Conservation (phyloP, 73 alveolate species). For the Halteria grandinella region DNA sequence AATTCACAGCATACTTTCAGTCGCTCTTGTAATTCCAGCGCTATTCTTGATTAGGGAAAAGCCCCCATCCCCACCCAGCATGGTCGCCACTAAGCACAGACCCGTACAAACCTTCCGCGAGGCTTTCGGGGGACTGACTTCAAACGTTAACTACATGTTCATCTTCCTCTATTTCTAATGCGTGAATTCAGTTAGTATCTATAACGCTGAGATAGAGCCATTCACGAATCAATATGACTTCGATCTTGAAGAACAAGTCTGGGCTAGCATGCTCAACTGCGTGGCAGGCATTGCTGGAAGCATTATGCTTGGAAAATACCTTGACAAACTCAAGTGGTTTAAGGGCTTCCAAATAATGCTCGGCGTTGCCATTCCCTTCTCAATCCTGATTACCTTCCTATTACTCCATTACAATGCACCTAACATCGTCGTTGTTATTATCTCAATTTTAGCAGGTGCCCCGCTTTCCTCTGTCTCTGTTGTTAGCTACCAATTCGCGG, state of each 20-base stretch:
- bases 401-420: too few species aligned
- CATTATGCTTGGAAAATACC: conserved; percentile 51
- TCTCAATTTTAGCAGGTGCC: too few species aligned
- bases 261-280: conserved; percentile 57
- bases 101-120: background rate
- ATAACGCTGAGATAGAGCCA: conserved; percentile 61
- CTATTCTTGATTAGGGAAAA: conserved; percentile 68
- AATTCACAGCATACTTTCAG: conserved; percentile 68
- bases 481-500: conserved; percentile 78
- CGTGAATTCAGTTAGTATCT: conserved; percentile 43
- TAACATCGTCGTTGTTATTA: too few species aligned
- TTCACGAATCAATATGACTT: conserved; percentile 58
- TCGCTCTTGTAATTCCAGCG: conserved; percentile 58
- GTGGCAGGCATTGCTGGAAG: conserved; percentile 69
- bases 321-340: conserved; percentile 59
- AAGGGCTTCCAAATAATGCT: conserved; percentile 35
- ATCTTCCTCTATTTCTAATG: conserved; percentile 53
- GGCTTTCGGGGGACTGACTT: conserved; percentile 26
- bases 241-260: conserved; percentile 41
- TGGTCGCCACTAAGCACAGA: background rate
- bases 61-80: conserved; percentile 84
- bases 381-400: too few species aligned
- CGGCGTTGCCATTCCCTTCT: too few species aligned
- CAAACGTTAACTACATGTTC: conserved; percentile 38
- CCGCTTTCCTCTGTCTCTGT: conserved; percentile 80